A percentile compares a stretch with the other conserved stretches of the same genome.
Evolutionary conservation across 495 filamentous ascomycete genomes (phyloP).

Genomic region (Pyrenopolyporus hunteri): DNA sequence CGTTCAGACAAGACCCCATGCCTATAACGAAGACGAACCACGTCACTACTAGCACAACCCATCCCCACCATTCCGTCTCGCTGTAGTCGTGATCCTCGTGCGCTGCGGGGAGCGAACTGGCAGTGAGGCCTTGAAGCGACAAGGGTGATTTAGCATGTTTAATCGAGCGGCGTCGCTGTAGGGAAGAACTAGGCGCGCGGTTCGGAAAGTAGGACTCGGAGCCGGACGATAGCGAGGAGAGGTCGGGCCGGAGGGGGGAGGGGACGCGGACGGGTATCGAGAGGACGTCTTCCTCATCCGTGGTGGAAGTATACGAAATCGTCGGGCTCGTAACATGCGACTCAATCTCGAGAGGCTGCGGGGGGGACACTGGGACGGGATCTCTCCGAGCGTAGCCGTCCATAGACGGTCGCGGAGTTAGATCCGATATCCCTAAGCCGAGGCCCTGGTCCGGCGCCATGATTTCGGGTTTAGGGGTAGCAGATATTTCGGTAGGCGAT

Average conservation of each 20-base stretch:
- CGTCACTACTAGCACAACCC: slow-evolving; percentile 85
- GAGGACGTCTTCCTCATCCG: slow-evolving; percentile 78
- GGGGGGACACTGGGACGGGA: slow-evolving; percentile 40
- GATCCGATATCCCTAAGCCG: slow-evolving; percentile 58
- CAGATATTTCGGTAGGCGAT: slow-evolving; percentile 25
- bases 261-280: slow-evolving; percentile 39
- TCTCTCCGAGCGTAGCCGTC: slow-evolving; percentile 47
- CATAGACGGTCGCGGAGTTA: slow-evolving; percentile 54
- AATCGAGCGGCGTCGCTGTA: slow-evolving; percentile 57
- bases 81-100: slow-evolving; percentile 79
- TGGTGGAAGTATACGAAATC: slow-evolving; percentile 71
- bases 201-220: slow-evolving; percentile 71
- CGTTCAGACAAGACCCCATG: slow-evolving; percentile 92
- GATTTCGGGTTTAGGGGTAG: slow-evolving; percentile 3
- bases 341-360: slow-evolving; percentile 26
- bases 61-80: slow-evolving; percentile 97
- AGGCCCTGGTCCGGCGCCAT: slow-evolving; percentile 27
- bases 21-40: slow-evolving; percentile 95
- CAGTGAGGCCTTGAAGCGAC: slow-evolving; percentile 51
- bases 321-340: slow-evolving; percentile 58
- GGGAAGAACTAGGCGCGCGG: slow-evolving; percentile 40
- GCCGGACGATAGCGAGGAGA: slow-evolving; percentile 58
- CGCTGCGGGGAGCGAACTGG: slow-evolving; percentile 48
- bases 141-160: slow-evolving; percentile 69
- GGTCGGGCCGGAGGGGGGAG: slow-evolving; percentile 49